Percentiles rank a stretch among this genome's conserved stretches.
Evolutionary conservation across 352 stramenopile species (phyloP).

Genomic region (Globisporangium ultimum): DNA sequence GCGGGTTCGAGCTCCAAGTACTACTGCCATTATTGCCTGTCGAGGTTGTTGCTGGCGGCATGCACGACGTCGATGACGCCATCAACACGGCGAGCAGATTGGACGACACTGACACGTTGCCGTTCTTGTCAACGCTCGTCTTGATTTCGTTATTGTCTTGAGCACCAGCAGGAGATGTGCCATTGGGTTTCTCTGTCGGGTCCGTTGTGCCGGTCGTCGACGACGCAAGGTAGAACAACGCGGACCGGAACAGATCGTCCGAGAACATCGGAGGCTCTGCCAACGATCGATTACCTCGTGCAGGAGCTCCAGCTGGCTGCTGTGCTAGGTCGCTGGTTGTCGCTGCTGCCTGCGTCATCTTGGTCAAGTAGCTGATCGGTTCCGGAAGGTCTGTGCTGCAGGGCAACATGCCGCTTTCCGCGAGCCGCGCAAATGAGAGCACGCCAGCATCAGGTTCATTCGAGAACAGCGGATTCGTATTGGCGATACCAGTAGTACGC

Average conservation of each 20-base stretch:
- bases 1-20: constrained; percentile 28
- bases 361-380: constrained; percentile 61
- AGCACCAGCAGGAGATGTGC: not conserved
- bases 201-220: not conserved
- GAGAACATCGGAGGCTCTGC: constrained; percentile 33
- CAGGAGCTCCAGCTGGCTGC: not conserved
- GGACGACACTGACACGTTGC: constrained; percentile 24
- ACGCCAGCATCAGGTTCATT: constrained; percentile 34
- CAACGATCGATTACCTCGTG: too few relatives aligned
- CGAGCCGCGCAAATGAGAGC: constrained; percentile 37
- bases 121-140: constrained; percentile 15
- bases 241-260: constrained; percentile 59
- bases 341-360: constrained; percentile 11
- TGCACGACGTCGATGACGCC: constrained; percentile 46
- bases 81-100: constrained; percentile 45
- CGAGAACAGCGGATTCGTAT: constrained; percentile 57
- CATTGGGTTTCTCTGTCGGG: too few relatives aligned
- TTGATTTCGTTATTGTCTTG: not conserved
- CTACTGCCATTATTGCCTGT: not conserved
- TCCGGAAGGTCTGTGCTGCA: constrained; percentile 58
- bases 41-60: constrained; percentile 4
- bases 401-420: constrained; percentile 36
- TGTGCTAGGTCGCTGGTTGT: not conserved
- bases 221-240: constrained; percentile 60
- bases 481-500: not conserved